Percentiles rank a stretch among this genome's conserved stretches.
These are phyloP conservation scores for Scedosporium apiospermum DNA, from an alignment of 2,329 filamentous ascomycete species.

Conservation along the genomic window DNA sequence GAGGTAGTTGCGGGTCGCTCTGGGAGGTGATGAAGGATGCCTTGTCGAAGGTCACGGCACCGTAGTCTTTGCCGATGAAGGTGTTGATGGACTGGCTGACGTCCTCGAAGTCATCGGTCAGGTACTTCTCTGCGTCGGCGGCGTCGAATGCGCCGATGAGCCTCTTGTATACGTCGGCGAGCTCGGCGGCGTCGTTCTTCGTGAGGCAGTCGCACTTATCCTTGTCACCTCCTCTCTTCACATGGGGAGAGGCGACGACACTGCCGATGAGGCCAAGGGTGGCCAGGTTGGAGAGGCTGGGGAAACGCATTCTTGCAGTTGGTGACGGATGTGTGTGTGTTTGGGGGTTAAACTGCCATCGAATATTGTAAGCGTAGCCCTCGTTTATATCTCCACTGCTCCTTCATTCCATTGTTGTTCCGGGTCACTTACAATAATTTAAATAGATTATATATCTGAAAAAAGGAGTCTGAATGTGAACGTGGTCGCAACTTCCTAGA, in stretches of 20 bases:
- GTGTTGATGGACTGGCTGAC: conserved; percentile 13
- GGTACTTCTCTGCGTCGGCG: conserved; percentile 18
- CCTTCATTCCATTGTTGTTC: no score
- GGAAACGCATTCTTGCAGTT: conserved; percentile 8
- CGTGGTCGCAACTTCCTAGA: not conserved
- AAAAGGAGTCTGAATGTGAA: not conserved
- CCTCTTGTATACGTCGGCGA: conserved; percentile 27
- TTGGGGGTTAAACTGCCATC: not conserved
- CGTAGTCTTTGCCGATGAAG: conserved; percentile 8
- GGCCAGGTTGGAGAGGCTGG: conserved; percentile 4
- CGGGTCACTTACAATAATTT: not conserved
- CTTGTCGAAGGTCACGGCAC: conserved; percentile 10
- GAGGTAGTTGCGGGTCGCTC: conserved; percentile 1
- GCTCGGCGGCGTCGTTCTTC: conserved; percentile 8
- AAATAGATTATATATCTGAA: not conserved
- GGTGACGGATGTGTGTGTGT: not conserved
- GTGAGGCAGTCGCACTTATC: conserved; percentile 10
- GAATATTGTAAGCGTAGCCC: not conserved
- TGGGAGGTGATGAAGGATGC: conserved; percentile 9
- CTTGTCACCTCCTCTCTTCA: not conserved
- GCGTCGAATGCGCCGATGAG: conserved; percentile 47
- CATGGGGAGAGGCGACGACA: not conserved
- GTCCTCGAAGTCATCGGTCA: conserved; percentile 10
- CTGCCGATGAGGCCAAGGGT: not conserved
- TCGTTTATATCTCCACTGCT: not conserved